Evolutionary conservation across 2,329 filamentous ascomycete species (phyloP), one percentile per base, ranked within the genome.

Genomic region (Pseudocercospora cruenta): DNA sequence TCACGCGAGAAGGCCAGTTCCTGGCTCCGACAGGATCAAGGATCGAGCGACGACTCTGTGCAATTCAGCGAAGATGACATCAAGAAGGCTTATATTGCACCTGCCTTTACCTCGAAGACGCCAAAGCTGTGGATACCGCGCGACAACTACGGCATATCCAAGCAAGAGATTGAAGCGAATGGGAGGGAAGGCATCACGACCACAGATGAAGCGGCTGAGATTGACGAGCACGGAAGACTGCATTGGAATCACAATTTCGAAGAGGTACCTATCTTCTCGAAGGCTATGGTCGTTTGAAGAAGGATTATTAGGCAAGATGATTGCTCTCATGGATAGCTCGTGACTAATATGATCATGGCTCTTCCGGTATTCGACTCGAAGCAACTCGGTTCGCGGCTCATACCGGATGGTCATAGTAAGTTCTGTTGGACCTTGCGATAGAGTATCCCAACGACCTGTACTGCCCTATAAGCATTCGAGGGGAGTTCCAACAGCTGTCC

Each of bases 71-170:
- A 75, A 21, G 74, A 75, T 12, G 74, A 75, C 19, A 67, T 74
- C 24, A 70, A 79, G 63, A 77, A 80, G 49, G 82, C 82, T 4
- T 84, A 78, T 70, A 75, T 80, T 58, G 78, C 81, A 58, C 82
- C 82, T 1, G 80, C 79, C 0, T 76, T 84, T 39, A 82, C 77
- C 0, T 77, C 75, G 16, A 77, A 80, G 58, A 80, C 78, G 1
- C 81, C 82, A 1, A 78, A 79, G 14, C 65, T 84, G 14, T 84
- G 82, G 82, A 80, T 83, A 19, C 80, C 81, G 0, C 73, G 73
- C 14, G 82, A 84, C 65, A 76, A 77, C 14, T 76, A 80, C 73
- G 81, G 82, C 3, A 78, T 83, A 9, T 78, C 76, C 3, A 75
- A 76, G 67, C 75, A 81, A 51, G 81, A 83, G 69, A 79, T 82